Evolutionary conservation across 768 basidiomycete genomes (phyloP), one percentile per base, ranked within the genome.

Genomic region (Terana coerulea): DNA sequence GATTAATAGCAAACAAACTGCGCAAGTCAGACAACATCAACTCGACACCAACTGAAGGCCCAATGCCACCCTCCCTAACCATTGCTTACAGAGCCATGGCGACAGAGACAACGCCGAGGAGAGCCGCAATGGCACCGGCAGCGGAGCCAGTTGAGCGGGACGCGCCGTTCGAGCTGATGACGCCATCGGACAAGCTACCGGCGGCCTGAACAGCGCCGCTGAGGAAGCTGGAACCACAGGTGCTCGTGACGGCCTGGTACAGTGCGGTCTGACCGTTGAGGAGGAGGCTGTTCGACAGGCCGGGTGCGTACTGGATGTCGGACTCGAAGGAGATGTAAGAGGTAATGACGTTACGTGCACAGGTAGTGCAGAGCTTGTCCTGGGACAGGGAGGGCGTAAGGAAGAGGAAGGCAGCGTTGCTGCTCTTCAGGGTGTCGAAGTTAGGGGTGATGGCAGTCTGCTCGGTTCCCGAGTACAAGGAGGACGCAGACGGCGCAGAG

Each of bases 381-480:
- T 73, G 66, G 24, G 76, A 31, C 63, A 79, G 69, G 54, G 60
- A 55, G 39, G 86, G 73, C 25, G 75, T 65, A 63, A 89, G 77
- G 83, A 88, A 83, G 58, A 98, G 74, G 87, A 91, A 97, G 30
- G 81, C 73, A 49, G 97, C 68, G 74, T 87, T 90, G 63, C 77
- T 78, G 40, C 70, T 57, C 39, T 59, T 54, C 70, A 75, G 86
- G 9, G 78, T 76, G 9, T 73, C 72, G 39, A 75, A 66, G 69
- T 90, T 84, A 52, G 84, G 84, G 25, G 59, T 36, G 10, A 73
- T 48, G 15, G 76, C 60, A n/a, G 57, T 37, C 66, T 69, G 72
- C 24, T 44, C 61, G 56, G 54, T 25, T 60, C 54, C 44, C 30
- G 57, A 21, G 58, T 52, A 41, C 33, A 41, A 59, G 41, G 52